Evolutionary conservation across 2,329 filamentous ascomycete species (phyloP).

Genomic region (Ascocoryne sarcoides): DNA sequence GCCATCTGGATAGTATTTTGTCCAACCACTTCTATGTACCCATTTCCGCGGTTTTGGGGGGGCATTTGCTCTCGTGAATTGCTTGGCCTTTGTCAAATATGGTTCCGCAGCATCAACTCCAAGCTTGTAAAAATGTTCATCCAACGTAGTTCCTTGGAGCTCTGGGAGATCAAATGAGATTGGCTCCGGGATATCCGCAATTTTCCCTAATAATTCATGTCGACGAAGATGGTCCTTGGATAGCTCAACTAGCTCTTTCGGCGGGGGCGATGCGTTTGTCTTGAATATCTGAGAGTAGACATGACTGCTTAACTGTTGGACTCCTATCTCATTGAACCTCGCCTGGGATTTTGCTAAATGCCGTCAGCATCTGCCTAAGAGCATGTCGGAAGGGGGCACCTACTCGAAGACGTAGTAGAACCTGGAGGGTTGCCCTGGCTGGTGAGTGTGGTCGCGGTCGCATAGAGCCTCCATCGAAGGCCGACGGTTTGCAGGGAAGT

Average conservation of each 20-base stretch:
- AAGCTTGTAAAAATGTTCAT: constrained; percentile 89
- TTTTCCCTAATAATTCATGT: constrained; percentile 86
- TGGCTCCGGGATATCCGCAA: constrained; percentile 64
- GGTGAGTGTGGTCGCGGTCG: constrained; percentile 15
- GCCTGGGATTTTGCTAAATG: constrained; percentile 38
- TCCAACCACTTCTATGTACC: constrained; percentile 80
- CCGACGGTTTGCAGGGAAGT: constrained; percentile 24
- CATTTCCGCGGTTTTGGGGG: constrained; percentile 59
- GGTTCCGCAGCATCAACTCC: constrained; percentile 83
- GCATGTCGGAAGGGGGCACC: constrained; percentile 2
- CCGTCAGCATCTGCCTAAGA: background rate
- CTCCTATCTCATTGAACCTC: constrained; percentile 84
- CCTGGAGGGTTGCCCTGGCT: too few relatives aligned
- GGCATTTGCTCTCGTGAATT: constrained; percentile 57
- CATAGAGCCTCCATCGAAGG: constrained; percentile 38
- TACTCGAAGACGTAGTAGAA: constrained; percentile 14
- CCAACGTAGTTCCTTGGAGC: constrained; percentile 71
- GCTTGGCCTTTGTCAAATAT: constrained; percentile 65
- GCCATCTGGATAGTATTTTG: constrained; percentile 76
- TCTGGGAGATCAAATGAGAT: constrained; percentile 79
- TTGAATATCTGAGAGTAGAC: constrained; percentile 80
- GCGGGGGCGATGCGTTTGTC: constrained; percentile 43
- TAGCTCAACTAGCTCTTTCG: constrained; percentile 66
- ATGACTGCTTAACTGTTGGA: constrained; percentile 83
- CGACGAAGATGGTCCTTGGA: constrained; percentile 73